These are phyloP conservation scores for Trichoderma gracile DNA, from an alignment of 2,329 filamentous ascomycete genomes.

Conservation along the genomic window DNA sequence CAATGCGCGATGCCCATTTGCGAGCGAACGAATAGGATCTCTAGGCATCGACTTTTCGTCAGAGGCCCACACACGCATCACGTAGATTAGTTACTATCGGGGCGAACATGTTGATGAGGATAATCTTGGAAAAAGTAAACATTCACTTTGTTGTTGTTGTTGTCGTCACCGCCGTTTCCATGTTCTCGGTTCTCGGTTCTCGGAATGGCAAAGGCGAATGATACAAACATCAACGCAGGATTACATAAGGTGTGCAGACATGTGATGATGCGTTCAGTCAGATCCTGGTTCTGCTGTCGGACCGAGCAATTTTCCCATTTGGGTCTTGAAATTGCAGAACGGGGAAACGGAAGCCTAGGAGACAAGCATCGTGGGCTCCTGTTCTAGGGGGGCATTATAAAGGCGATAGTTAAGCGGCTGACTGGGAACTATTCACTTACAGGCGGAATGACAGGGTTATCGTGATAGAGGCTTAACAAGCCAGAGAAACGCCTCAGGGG, in stretches of 20 bases:
- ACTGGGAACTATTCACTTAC: background rate
- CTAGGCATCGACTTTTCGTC: background rate
- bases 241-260: background rate
- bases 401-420: slow-evolving; percentile 9
- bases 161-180: background rate
- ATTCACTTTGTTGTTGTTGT: background rate
- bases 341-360: too few species aligned
- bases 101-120: background rate
- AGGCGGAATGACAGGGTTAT: background rate
- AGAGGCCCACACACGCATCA: slow-evolving; percentile 13
- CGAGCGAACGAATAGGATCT: slow-evolving; percentile 12
- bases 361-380: too few species aligned
- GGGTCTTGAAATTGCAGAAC: too few species aligned
- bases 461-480: slow-evolving; percentile 3
- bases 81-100: background rate
- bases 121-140: background rate
- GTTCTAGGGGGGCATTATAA: too few species aligned
- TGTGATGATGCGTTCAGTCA: too few species aligned
- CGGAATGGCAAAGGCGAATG: too few species aligned
- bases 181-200: too few species aligned
- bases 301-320: too few species aligned
- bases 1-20: background rate
- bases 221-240: background rate
- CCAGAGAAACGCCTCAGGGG: background rate
- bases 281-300: too few species aligned